Percentiles rank a stretch among this genome's conserved stretches.
Evolutionary conservation across 2,329 filamentous ascomycete genomes (phyloP).

Genomic region (Nannizziopsis barbatae): DNA sequence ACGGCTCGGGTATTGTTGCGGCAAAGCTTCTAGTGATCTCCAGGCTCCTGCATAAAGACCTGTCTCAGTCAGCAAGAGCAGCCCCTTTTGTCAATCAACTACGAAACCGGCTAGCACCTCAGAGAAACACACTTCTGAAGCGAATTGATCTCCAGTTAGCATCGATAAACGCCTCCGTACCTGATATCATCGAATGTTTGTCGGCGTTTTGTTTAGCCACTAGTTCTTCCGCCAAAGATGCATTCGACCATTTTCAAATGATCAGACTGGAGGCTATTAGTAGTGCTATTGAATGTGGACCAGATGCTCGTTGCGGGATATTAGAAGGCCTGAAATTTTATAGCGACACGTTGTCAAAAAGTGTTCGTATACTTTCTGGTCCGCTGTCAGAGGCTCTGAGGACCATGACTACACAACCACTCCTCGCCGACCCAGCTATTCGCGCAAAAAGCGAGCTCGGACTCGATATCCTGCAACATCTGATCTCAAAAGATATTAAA

Average conservation of each 20-base stretch:
- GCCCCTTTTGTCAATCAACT: conserved; percentile 50
- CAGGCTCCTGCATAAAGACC: conserved; percentile 61
- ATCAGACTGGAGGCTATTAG: conserved; percentile 60
- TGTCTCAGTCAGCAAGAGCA: conserved; percentile 44
- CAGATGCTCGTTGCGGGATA: conserved; percentile 41
- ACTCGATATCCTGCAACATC: conserved; percentile 64
- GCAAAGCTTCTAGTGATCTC: conserved; percentile 67
- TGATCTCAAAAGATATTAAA: conserved; percentile 71
- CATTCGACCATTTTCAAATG: conserved; percentile 65
- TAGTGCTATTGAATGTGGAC: conserved; percentile 44
- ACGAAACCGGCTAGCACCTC: conserved; percentile 50
- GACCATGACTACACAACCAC: conserved; percentile 55
- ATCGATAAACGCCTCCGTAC: conserved; percentile 33
- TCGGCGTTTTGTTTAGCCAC: conserved; percentile 73
- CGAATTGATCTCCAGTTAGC: conserved; percentile 48
- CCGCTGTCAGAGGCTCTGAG: conserved; percentile 59
- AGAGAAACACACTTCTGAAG: conserved; percentile 55
- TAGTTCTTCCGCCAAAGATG: conserved; percentile 67
- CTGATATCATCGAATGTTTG: conserved; percentile 57
- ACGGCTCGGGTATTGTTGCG: conserved; percentile 43
- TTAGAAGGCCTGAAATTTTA: conserved; percentile 60
- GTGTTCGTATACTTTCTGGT: conserved; percentile 62
- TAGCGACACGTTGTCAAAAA: conserved; percentile 63
- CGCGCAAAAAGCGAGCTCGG: conserved; percentile 57
- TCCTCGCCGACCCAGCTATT: conserved; percentile 62